Evolutionary conservation across 257 asterid species (phyloP).

Genomic region (Coffea canephora): DNA sequence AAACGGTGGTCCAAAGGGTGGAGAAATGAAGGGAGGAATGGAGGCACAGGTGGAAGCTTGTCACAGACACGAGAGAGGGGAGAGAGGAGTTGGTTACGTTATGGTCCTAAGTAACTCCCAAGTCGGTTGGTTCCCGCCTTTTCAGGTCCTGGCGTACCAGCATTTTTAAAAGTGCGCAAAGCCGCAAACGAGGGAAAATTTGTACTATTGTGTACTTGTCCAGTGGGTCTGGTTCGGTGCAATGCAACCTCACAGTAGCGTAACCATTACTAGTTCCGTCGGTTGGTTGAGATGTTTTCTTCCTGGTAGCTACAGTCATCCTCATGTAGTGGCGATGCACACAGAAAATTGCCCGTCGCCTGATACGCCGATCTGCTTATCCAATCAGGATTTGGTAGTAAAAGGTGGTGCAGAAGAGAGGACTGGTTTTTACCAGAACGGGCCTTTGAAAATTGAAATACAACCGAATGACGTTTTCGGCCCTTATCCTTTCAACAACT

Average conservation of each 20-base stretch:
- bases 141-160: slow-evolving; percentile 29
- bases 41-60: slow-evolving; percentile 17
- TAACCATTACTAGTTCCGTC: too few species aligned
- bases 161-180: too few species aligned
- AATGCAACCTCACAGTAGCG: too few species aligned
- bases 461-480: background rate
- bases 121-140: slow-evolving; percentile 62
- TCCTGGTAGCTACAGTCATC: too few species aligned
- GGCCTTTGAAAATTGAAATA: background rate
- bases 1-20: slow-evolving; percentile 25
- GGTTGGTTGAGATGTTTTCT: too few species aligned
- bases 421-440: background rate
- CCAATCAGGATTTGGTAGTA: slow-evolving; percentile 27
- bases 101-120: background rate
- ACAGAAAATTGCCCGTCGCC: slow-evolving; percentile 5
- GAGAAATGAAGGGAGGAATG: slow-evolving; percentile 17
- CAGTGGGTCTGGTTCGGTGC: too few species aligned
- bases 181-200: too few species aligned
- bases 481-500: slow-evolving; percentile 23
- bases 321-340: too few species aligned
- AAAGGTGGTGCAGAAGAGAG: background rate
- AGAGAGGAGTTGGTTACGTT: slow-evolving; percentile 17
- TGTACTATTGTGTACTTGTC: too few species aligned
- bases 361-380: slow-evolving; percentile 24
- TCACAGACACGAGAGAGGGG: background rate